Evolutionary conservation across 2,329 filamentous ascomycete species (phyloP), one percentile per base, ranked within the genome.

Genomic region (Fusarium tricinctum): DNA sequence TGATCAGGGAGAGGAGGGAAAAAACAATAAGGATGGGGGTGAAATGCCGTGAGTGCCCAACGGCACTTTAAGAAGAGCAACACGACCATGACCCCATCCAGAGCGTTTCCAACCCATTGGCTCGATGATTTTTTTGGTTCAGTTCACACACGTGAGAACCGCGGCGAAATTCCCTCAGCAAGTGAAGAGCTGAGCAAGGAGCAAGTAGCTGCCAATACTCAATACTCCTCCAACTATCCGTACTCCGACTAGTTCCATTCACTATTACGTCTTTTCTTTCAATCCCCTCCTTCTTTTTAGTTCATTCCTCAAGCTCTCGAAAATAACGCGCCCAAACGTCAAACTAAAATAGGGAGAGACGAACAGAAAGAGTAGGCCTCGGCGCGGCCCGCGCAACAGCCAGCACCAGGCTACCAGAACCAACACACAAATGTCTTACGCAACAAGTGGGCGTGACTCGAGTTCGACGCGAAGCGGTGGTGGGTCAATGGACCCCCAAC

Each of bases 371-470:
- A 54, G 57, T 69, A 26, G 60, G 52, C 49, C 56, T 58, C 67
- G 67, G 67, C 61, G 57, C 67, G 67, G 67, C 49, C 67, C 67
- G 67, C 49, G 43, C 47, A 52, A n/a, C 43, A 51, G 54, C 53
- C 8, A 9, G 26, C 26, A 26, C 9, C 26, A 23, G 23, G 23
- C 23, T 23, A 23, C 23, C 23, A 23, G 7, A 23, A 23, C 23
- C 23, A 23, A 23, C 5, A 23, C 23, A 23, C 23, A 26, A 22
- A 69, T 69, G 67, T 33, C 65, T 59, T 22, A 64, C 43, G 49
- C 52, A 38, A n/a, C 54, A 23, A 53, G 38, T 55, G 56, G 33
- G 32, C 45, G 10, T 23, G 57, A 61, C 61, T 62, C 58, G 30
- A 53, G 46, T 20, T 56, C 65, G 23, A 48, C 20, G 17, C 44